Percentiles rank a stretch among this genome's conserved stretches.
phyloP scores from a whole-genome alignment of 805 yeast genomes.

The Hemisphaericaspora nanyangensis region DNA sequence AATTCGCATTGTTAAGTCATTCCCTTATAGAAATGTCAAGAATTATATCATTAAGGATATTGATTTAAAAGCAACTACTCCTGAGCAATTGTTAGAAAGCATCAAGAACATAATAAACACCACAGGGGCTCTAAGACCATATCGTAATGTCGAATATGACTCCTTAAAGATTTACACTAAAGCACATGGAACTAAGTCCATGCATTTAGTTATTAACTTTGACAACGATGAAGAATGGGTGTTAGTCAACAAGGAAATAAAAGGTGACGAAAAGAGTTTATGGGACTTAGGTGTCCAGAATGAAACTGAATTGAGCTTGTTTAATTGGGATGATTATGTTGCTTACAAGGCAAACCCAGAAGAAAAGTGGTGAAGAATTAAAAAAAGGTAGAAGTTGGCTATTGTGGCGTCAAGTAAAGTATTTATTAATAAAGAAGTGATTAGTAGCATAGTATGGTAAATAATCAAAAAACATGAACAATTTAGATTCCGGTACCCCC shows the following conservation, averaged over 20 bases:
- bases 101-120: slow-evolving; percentile 45
- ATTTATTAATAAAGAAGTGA: too few relatives aligned
- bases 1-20: slow-evolving; percentile 82
- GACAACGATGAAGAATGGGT: slow-evolving; percentile 78
- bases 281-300: slow-evolving; percentile 53
- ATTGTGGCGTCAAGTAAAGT: too few relatives aligned
- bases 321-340: slow-evolving; percentile 62
- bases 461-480: too few relatives aligned
- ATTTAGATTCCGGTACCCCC: too few relatives aligned
- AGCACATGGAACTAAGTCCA: slow-evolving; percentile 92
- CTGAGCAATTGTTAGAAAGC: slow-evolving; percentile 55
- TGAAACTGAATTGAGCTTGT: slow-evolving; percentile 90
- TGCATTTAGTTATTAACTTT: slow-evolving; percentile 86
- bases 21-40: slow-evolving; percentile 84
- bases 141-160: slow-evolving; percentile 69
- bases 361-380: slow-evolving; percentile 83
- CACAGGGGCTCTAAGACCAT: slow-evolving; percentile 75
- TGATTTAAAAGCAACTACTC: slow-evolving; percentile 67
- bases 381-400: background rate
- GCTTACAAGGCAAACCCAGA: slow-evolving; percentile 77
- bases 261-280: slow-evolving; percentile 17
- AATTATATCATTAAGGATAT: slow-evolving; percentile 66
- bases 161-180: slow-evolving; percentile 84
- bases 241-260: slow-evolving; percentile 18
- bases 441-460: too few relatives aligned